These are phyloP conservation scores for Edaphochlamys debaryana DNA, from an alignment of 139 green algal species.

Conservation along the genomic window DNA sequence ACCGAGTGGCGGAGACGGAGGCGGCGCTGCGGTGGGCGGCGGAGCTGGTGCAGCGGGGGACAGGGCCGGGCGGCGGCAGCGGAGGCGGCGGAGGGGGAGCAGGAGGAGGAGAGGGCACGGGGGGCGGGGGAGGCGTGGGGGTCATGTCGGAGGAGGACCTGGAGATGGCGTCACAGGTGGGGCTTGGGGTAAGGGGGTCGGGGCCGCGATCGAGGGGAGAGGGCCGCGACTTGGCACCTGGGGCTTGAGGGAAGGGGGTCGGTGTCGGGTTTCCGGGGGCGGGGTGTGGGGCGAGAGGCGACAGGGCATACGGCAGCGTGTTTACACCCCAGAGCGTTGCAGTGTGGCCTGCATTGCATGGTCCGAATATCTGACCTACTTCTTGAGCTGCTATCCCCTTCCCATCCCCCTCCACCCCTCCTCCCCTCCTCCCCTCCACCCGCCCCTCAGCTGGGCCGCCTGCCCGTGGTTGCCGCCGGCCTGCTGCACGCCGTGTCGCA, in stretches of 20 bases:
- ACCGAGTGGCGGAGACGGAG: not conserved
- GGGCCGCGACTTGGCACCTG: not conserved
- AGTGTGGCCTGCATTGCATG: too few species aligned
- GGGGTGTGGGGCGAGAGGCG: too few species aligned
- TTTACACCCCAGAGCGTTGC: too few species aligned
- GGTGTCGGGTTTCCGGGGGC: too few species aligned
- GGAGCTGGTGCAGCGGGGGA: constrained; percentile 3
- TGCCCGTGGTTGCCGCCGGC: constrained; percentile 27
- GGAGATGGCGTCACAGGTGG: not conserved
- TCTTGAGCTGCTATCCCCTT: too few species aligned
- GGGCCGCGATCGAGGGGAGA: too few species aligned
- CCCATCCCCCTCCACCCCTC: not conserved
- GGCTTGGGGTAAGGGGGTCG: too few species aligned
- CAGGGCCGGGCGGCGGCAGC: too few species aligned
- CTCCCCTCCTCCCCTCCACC: not conserved
- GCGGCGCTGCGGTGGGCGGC: constrained; percentile 18
- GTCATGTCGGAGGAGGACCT: not conserved
- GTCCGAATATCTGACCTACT: too few species aligned
- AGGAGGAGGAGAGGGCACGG: too few species aligned
- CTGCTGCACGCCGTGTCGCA: constrained; percentile 16
- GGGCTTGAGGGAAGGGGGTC: too few species aligned
- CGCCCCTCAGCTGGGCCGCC: not conserved
- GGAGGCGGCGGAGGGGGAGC: not conserved
- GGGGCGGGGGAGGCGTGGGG: not conserved
- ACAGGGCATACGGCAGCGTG: too few species aligned